These are phyloP conservation scores for Maudiozyma pseudohumilis DNA, from an alignment of 805 yeast genomes.

Conservation along the genomic window DNA sequence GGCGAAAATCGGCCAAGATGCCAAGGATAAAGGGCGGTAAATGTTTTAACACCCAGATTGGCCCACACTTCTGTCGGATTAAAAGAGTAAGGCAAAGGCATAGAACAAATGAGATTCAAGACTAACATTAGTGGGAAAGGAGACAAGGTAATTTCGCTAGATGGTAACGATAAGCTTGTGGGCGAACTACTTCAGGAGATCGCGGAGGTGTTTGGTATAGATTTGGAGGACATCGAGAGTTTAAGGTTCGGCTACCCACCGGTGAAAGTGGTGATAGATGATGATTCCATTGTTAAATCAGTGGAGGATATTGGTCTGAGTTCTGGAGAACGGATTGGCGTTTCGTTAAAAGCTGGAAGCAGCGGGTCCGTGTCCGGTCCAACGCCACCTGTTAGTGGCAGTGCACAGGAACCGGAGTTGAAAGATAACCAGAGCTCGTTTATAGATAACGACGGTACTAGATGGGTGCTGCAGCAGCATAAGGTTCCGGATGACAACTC, in stretches of 20 bases:
- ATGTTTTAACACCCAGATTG: not conserved
- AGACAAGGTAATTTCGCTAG: slow-evolving; percentile 29
- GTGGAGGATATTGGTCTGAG: slow-evolving; percentile 38
- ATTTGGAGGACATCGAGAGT: slow-evolving; percentile 8
- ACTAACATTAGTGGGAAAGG: slow-evolving; percentile 18
- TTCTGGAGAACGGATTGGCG: slow-evolving; percentile 49
- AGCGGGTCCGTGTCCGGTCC: not conserved
- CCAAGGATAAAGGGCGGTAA: no score
- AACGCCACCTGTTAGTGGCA: not conserved
- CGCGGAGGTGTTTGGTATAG: slow-evolving; percentile 4
- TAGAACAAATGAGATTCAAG: slow-evolving; percentile 31
- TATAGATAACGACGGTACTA: slow-evolving; percentile 14
- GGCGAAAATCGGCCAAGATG: not conserved
- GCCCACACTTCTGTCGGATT: not conserved
- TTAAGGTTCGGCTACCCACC: slow-evolving; percentile 59
- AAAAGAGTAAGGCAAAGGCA: not conserved
- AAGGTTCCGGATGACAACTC: slow-evolving; percentile 71
- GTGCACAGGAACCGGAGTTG: not conserved
- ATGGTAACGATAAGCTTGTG: slow-evolving; percentile 30
- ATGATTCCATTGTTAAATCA: slow-evolving; percentile 7
- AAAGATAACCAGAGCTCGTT: slow-evolving; percentile 6
- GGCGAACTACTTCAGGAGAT: slow-evolving; percentile 23
- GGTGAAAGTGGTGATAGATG: slow-evolving; percentile 30
- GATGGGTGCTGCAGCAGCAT: slow-evolving; percentile 37
- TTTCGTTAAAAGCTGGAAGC: not conserved